Percentiles rank a stretch among this genome's conserved stretches.
phyloP scores from a whole-genome alignment of 2,329 filamentous ascomycete species.

The Aureobasidium zeae region DNA sequence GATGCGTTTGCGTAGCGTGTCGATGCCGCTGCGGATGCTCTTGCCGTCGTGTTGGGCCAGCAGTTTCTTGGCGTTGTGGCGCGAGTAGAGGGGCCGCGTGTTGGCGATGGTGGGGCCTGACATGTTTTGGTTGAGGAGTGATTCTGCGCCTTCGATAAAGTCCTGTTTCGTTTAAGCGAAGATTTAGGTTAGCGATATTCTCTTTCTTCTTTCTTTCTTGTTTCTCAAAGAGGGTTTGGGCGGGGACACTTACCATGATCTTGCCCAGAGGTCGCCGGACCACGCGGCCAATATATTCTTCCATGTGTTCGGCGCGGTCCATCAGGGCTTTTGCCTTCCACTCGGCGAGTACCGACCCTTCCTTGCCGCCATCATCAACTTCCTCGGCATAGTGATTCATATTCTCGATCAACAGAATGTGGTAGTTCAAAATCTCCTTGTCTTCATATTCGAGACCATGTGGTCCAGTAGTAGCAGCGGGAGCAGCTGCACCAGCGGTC shows the following conservation, averaged over 20 bases:
- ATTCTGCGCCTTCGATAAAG: conserved; percentile 82
- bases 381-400: conserved; percentile 98
- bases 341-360: conserved; percentile 66
- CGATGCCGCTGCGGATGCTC: conserved; percentile 82
- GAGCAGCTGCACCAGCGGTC: conserved; percentile 44
- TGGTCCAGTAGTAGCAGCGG: conserved; percentile 32
- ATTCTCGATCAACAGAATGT: conserved; percentile 95
- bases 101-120: conserved; percentile 50
- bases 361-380: conserved; percentile 55
- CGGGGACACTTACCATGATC: conserved; percentile 48
- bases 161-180: too few species aligned
- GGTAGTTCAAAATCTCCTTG: conserved; percentile 93
- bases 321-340: conserved; percentile 71
- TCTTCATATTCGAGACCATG: conserved; percentile 63
- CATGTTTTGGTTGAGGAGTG: conserved; percentile 48
- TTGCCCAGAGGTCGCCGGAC: conserved; percentile 85
- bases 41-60: conserved; percentile 70
- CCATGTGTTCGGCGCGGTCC: conserved; percentile 80
- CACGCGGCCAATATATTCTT: conserved; percentile 75
- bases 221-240: background rate
- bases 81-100: conserved; percentile 74
- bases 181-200: background rate
- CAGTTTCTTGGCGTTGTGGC: conserved; percentile 76
- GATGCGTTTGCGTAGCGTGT: conserved; percentile 78
- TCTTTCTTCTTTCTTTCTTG: too few species aligned